A percentile compares a stretch with the other conserved stretches of the same genome.
phyloP scores from a whole-genome alignment of 306 rosid species.

The Gleditsia sinensis region DNA sequence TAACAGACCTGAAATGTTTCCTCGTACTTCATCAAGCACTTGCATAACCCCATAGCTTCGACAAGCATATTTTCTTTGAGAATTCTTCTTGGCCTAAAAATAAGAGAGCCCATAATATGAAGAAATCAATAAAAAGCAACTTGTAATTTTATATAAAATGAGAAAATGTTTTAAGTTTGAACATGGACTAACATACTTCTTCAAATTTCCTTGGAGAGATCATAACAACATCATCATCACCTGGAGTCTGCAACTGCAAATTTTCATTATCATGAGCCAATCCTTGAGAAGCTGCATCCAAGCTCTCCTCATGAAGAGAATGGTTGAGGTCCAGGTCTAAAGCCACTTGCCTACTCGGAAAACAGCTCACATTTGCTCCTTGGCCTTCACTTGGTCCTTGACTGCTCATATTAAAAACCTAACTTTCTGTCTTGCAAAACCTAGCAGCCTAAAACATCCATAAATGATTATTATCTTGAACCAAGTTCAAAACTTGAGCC shows the following conservation, averaged over 20 bases:
- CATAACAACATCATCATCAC: constrained; percentile 14
- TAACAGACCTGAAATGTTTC: background rate
- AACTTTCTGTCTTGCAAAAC: background rate
- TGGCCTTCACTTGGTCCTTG: background rate
- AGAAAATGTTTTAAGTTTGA: background rate
- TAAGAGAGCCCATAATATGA: background rate
- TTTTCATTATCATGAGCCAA: constrained; percentile 4
- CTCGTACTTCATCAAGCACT: background rate
- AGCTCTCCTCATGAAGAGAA: background rate
- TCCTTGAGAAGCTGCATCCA: background rate
- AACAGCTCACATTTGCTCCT: background rate
- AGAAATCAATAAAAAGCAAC: background rate
- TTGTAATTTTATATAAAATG: background rate
- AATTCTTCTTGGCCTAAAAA: constrained; percentile 11
- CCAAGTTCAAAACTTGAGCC: background rate
- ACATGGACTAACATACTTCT: constrained; percentile 12
- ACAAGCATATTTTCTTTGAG: background rate
- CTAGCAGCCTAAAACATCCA: background rate
- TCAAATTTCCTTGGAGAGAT: constrained; percentile 20
- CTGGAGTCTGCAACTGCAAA: background rate
- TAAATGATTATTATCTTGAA: background rate
- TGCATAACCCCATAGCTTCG: background rate
- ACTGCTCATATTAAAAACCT: background rate
- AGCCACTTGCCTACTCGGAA: background rate
- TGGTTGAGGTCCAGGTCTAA: background rate